Evolutionary conservation across 2,329 filamentous ascomycete species (phyloP).

Genomic region (Diaporthe citrichinensis): DNA sequence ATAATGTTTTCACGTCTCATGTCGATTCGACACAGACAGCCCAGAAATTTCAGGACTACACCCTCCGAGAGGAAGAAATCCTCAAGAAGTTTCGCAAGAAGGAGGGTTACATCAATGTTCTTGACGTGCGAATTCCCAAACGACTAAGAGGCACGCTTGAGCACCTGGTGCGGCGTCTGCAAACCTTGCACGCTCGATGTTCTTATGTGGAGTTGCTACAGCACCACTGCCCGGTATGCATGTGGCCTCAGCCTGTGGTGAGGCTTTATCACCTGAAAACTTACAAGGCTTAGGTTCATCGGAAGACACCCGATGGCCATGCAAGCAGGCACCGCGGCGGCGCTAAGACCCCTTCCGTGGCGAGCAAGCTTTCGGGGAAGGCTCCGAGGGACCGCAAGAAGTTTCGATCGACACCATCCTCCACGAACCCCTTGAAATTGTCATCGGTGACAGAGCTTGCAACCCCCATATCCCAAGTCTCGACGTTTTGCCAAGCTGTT

Average conservation of each 20-base stretch:
- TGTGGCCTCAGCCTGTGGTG: slow-evolving; percentile 20
- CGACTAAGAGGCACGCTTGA: slow-evolving; percentile 75
- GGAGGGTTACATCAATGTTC: slow-evolving; percentile 38
- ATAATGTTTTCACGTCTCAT: slow-evolving; percentile 89
- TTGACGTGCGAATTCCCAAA: slow-evolving; percentile 67
- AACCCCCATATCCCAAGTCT: slow-evolving; percentile 77
- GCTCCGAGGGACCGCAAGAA: slow-evolving; percentile 34
- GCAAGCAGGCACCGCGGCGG: slow-evolving; percentile 15
- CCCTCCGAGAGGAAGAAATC: slow-evolving; percentile 87
- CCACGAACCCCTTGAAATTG: slow-evolving; percentile 51
- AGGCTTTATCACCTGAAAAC: slow-evolving; percentile 21
- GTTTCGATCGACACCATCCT: slow-evolving; percentile 22
- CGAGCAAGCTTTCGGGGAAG: slow-evolving; percentile 34
- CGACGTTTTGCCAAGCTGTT: slow-evolving; percentile 87
- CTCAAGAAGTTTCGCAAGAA: slow-evolving; percentile 52
- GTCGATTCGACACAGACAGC: slow-evolving; percentile 76
- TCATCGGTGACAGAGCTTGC: slow-evolving; percentile 75
- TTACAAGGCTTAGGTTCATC: slow-evolving; percentile 31
- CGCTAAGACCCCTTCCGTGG: slow-evolving; percentile 28
- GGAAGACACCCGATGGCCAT: not conserved
- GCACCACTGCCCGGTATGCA: slow-evolving; percentile 81
- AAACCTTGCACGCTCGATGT: slow-evolving; percentile 79
- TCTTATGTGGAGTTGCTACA: slow-evolving; percentile 84
- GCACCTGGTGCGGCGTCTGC: slow-evolving; percentile 76
- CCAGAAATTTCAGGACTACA: slow-evolving; percentile 87